Base-by-base conservation (phyloP, 2,329 filamentous ascomycete species). In the Dothistroma pini region DNA sequence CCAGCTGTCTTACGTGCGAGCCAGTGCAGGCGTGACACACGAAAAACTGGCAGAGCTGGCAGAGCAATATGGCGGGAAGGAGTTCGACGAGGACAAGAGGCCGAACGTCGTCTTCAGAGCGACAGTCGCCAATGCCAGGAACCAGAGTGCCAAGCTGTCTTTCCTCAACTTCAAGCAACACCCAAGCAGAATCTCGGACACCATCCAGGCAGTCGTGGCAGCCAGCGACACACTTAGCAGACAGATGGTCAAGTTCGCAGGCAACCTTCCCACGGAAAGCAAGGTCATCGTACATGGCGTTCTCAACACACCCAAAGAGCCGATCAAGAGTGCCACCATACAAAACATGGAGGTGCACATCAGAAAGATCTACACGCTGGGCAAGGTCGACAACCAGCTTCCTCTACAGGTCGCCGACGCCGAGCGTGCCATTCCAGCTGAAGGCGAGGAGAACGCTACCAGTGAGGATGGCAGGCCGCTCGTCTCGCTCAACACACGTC, bases 161-260 rank as follows among this genome's bases (percentile, higher is more conserved):
- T 97, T 97, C 79, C 78, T 97, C 70, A 91, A 95, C 79, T 83
- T 97, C 69, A 85, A 91, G 76, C 86, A 90, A 75, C 81, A 84
- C 62, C 84, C 87, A 71, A 88, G 89, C 81, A 32, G 51, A 35
- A 35, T 53, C 31, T 53, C 51, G 25, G 51, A 53, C 31, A 89
- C 87, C 29, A 88, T 97, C 44, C 93, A 97, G 80, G 91, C 89
- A 56, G 88, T 97, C 41, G 80, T 91, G 16, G 83, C 84, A 19
- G 88, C 86, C 54, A 85, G 77, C 66, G 64, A 78, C 58, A 77
- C 62, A 16, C 81, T 73, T 85, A 91, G 70, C 86, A 88, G 87
- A 75, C 91, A 90, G 77, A 97, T 97, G 93, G 90, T 97, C 74
- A 97, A 97, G 80, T 97, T 90, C 85, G 87, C 89, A 54, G 86